Base-by-base conservation (phyloP, 805 yeast genomes). In the Yamadazyma philogaea region DNA sequence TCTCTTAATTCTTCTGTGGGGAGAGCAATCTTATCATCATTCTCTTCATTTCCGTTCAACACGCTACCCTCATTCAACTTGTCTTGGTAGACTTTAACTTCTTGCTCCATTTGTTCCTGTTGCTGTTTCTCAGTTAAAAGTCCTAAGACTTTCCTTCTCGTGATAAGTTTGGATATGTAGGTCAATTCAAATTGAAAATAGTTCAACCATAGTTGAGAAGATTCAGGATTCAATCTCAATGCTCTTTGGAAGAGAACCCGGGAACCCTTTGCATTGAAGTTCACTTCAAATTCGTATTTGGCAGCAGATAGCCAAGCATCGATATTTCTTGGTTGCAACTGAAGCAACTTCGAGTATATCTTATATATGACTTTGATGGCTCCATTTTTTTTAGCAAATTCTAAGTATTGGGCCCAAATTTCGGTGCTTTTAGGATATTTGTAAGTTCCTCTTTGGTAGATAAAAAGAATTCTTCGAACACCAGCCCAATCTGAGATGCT, bases 281-380 rank as follows among this genome's bases (percentile, higher is more conserved):
- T 88, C 21, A 77, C 78, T 53, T 91, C 96, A 55, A 87, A 83
- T 65, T 93, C 98, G 64, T 87, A 88, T 58, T 87, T 87, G 22
- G 97, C 96, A 18, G 96, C 97, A 55, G 87, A 78, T 33, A 93
- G 78, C 99, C 99, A 93, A 14, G 91, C 85, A 53, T 83, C 85
- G 2, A 88, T 78, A 56, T 90, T 86, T 33, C 85, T 77, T n/a
- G 99, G 98, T 59, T 93, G 98, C 49, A 89, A 66, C 62, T 83
- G 87, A 53, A 93, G 71, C 51, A 91, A 70, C 44, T 79, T 78
- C 5, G 90, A 82, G 61, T 89, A 87, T 6, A 87, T 81, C 49
- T 80, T 81, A 58, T 86, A 87, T 14, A 84, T 78, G 40, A 80
- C 80, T 54, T 82, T 83, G 48, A 84, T 79, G 3, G 88, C 81